Conservation (phyloP, 2,329 filamentous ascomycete species). For the Apiospora aurea region DNA sequence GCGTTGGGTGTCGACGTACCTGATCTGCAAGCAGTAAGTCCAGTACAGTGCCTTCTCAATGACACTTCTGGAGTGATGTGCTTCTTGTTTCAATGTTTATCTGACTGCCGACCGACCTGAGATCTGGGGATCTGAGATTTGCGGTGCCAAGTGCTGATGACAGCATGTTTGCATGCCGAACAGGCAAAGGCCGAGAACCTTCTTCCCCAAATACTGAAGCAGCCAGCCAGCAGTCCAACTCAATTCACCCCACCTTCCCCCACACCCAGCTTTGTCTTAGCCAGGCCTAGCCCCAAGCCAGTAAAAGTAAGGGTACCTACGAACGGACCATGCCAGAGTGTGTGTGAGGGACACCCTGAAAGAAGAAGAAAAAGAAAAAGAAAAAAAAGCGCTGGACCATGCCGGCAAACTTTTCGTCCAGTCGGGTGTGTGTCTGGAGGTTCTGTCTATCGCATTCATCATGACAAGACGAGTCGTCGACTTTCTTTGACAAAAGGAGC, state of each 20-base stretch:
- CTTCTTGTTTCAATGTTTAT: too few relatives aligned
- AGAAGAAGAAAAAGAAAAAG: too few relatives aligned
- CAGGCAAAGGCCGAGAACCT: conserved; percentile 2
- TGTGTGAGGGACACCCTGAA: neutral
- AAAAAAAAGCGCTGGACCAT: neutral
- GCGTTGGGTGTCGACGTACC: too few relatives aligned
- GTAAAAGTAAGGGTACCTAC: conserved; percentile 9
- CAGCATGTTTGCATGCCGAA: neutral
- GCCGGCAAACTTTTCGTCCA: conserved; percentile 17
- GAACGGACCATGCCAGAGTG: neutral
- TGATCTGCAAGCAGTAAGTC: too few relatives aligned
- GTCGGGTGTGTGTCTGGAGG: neutral
- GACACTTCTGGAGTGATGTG: too few relatives aligned
- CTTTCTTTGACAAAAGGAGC: conserved; percentile 11
- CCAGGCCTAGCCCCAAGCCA: neutral
- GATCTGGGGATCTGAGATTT: neutral
- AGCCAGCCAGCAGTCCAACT: conserved; percentile 12
- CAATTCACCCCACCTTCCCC: conserved; percentile 16
- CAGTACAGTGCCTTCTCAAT: too few relatives aligned
- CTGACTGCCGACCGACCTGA: neutral
- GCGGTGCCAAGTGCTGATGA: neutral
- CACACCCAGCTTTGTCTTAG: conserved; percentile 3
- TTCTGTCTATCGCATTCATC: conserved; percentile 9
- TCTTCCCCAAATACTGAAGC: neutral
- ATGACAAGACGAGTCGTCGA: conserved; percentile 14